phyloP scores from a whole-genome alignment of 1,139 yeast species.

The Debaryomycetaceae sp. region DNA sequence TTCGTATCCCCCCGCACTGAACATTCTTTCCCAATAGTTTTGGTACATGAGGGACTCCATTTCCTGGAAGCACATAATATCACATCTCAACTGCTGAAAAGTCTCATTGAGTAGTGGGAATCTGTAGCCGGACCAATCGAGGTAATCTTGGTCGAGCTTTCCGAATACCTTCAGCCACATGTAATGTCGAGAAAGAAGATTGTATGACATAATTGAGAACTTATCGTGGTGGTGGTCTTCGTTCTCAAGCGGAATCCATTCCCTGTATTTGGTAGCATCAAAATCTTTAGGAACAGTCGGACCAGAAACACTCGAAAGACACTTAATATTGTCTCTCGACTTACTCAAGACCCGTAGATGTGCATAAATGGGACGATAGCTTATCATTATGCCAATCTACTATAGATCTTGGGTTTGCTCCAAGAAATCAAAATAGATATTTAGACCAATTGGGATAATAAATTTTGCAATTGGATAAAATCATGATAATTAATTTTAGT shows the following conservation, averaged over 20 bases:
- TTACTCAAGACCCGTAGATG: not conserved
- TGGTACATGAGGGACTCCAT: constrained; percentile 49
- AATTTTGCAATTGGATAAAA: not conserved
- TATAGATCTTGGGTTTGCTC: not conserved
- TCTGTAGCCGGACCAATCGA: constrained; percentile 46
- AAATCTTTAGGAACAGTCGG: constrained; percentile 6
- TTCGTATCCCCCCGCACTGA: constrained; percentile 32
- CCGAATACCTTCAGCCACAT: constrained; percentile 56
- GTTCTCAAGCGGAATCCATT: constrained; percentile 16
- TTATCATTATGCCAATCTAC: not conserved
- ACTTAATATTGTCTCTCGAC: not conserved
- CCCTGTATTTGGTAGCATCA: constrained; percentile 22
- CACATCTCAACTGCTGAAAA: constrained; percentile 41
- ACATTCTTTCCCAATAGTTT: constrained; percentile 36
- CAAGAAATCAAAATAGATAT: not conserved
- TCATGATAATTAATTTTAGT: no score
- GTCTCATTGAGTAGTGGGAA: constrained; percentile 40
- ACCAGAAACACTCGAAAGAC: not conserved
- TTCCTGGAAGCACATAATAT: constrained; percentile 62
- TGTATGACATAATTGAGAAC: constrained; percentile 45
- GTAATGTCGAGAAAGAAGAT: constrained; percentile 53
- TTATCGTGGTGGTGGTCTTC: constrained; percentile 4
- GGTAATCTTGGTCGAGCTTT: constrained; percentile 42
- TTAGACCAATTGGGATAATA: not conserved
- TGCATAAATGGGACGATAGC: not conserved